These are phyloP conservation scores for Drechslerella stenobrocha DNA, from an alignment of 2,329 filamentous ascomycete species.

Conservation along the genomic window DNA sequence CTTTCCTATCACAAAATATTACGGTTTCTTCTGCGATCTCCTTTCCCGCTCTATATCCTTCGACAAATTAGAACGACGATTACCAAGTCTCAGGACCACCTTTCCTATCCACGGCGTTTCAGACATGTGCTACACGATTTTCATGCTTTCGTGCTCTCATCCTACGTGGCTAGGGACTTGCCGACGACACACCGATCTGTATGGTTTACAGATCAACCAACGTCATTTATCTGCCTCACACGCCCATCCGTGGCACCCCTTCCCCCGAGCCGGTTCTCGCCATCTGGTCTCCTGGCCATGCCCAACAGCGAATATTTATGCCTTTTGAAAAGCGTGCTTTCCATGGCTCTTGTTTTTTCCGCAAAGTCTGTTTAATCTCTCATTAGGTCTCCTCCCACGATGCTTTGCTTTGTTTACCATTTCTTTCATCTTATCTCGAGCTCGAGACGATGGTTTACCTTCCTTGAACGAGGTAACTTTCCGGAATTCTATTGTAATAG, in stretches of 20 bases:
- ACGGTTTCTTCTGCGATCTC: slow-evolving; percentile 22
- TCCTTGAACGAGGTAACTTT: slow-evolving; percentile 27
- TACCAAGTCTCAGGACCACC: slow-evolving; percentile 38
- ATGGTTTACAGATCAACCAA: slow-evolving; percentile 20
- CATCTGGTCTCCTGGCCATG: slow-evolving; percentile 23
- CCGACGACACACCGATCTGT: slow-evolving; percentile 27
- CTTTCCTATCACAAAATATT: slow-evolving; percentile 21
- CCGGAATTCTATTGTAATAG: background rate
- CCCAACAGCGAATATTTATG: background rate
- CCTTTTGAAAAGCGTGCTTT: slow-evolving; percentile 35
- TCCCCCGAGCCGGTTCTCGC: slow-evolving; percentile 43
- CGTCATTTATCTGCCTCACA: slow-evolving; percentile 30
- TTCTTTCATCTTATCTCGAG: background rate
- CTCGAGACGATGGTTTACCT: slow-evolving; percentile 25
- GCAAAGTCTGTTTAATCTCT: slow-evolving; percentile 43
- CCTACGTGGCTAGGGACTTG: slow-evolving; percentile 32
- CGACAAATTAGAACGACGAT: slow-evolving; percentile 37
- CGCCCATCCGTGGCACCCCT: slow-evolving; percentile 45
- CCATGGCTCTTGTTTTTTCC: slow-evolving; percentile 22
- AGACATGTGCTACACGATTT: slow-evolving; percentile 32
- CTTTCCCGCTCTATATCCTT: slow-evolving; percentile 22
- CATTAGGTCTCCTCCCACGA: slow-evolving; percentile 43
- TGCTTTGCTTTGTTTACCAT: slow-evolving; percentile 11
- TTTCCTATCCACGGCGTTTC: slow-evolving; percentile 23
- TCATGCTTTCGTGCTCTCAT: slow-evolving; percentile 34